These are phyloP conservation scores for Saturnispora sekii DNA, from an alignment of 805 yeast genomes.

Conservation along the genomic window DNA sequence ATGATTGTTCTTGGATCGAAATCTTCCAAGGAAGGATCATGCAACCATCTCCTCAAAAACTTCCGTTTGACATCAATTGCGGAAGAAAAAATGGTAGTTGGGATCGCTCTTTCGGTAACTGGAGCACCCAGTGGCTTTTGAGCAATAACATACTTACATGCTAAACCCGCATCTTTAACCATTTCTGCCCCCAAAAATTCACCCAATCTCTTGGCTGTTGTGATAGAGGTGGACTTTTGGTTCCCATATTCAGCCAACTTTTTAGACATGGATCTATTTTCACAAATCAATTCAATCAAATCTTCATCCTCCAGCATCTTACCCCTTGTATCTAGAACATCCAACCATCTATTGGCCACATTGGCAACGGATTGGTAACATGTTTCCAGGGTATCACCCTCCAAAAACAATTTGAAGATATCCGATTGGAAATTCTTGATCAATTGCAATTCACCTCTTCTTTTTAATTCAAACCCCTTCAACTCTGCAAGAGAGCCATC, in stretches of 20 bases:
- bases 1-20: slow-evolving; percentile 84
- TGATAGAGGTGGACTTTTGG: slow-evolving; percentile 90
- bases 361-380: slow-evolving; percentile 87
- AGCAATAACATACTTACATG: slow-evolving; percentile 88
- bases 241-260: slow-evolving; percentile 79
- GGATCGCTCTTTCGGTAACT: slow-evolving; percentile 92
- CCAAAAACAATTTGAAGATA: slow-evolving; percentile 81
- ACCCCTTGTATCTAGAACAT: slow-evolving; percentile 83
- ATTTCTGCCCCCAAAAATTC: slow-evolving; percentile 93
- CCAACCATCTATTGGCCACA: slow-evolving; percentile 94
- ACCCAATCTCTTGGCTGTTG: slow-evolving; percentile 88
- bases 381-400: slow-evolving; percentile 66
- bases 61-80: slow-evolving; percentile 59
- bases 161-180: slow-evolving; percentile 94
- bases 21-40: slow-evolving; percentile 62
- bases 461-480: slow-evolving; percentile 91
- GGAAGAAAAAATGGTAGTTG: slow-evolving; percentile 90
- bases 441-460: slow-evolving; percentile 91
- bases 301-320: slow-evolving; percentile 86
- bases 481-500: slow-evolving; percentile 92
- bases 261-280: slow-evolving; percentile 91
- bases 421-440: slow-evolving; percentile 94
- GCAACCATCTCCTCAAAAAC: slow-evolving; percentile 78
- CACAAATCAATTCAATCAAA: slow-evolving; percentile 88
- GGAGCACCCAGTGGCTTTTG: slow-evolving; percentile 77